Base-by-base conservation (phyloP, 306 rosid species). In the Inga leiocalycina region DNA sequence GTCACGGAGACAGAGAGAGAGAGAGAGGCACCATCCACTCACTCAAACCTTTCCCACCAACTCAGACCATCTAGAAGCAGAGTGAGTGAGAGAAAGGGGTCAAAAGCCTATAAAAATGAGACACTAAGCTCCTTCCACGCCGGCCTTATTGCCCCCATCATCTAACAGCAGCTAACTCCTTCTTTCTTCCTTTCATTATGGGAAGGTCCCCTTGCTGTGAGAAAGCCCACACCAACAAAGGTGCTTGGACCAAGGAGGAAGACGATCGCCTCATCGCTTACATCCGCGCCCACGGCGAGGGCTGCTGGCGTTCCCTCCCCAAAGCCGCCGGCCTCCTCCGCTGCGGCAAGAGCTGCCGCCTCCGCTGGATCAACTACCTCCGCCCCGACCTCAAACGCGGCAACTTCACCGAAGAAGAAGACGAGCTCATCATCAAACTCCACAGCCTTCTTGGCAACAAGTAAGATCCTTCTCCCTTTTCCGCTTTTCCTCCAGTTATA, bases 191-290 rank as follows among this genome's bases (percentile, higher is more conserved):
- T 39, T 39, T 39, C 16, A 39, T 3, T 5, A 86, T 94, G 98
- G 99, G 99, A 85, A 91, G 99, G 78, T 97, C 99, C 20, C 99
- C 99, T 73, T 97, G 99, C 61, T 97, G 99, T 86, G 99, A 97
- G 77, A 97, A 97, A 80, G 99, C 99, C 78, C 98, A 97, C 87
- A 97, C 99, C 74, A 97, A 97, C 88, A 97, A 97, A 87, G 99
- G 99, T 54, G 99, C 99, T n/a, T 97, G 99, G 99, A 96, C 99
- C 14, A 96, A 94, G 75, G 99, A 96, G 80, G 99, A 96, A 82
- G 99, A 96, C 37, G 99, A 94, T 76, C 97, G 99, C 16, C 94
- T 97, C 46, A 89, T 92, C 22, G 88, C 98, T 30, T 97, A 94
- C 68, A 97, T 97, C 82, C 80, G 94, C 46, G 94, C 99, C 39